Percentiles rank a stretch among this genome's conserved stretches.
These are phyloP conservation scores for Suillus decipiens DNA, from an alignment of 768 basidiomycete genomes.

Conservation along the genomic window DNA sequence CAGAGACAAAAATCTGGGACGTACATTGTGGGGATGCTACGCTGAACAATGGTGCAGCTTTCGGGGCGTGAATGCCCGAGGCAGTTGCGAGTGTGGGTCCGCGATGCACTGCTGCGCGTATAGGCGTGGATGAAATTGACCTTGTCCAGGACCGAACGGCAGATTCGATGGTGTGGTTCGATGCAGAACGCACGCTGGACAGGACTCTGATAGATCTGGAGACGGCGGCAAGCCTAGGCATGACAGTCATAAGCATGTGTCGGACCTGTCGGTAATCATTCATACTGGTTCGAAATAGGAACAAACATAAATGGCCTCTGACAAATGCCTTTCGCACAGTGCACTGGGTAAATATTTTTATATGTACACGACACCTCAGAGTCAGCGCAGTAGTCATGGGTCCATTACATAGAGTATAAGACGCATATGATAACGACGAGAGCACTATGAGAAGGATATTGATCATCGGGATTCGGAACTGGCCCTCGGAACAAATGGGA, in stretches of 20 bases:
- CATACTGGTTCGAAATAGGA: not conserved
- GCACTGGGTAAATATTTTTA: no score
- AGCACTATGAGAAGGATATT: no score
- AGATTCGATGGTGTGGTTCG: constrained; percentile 13
- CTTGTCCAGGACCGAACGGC: constrained; percentile 25
- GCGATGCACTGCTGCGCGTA: constrained; percentile 26
- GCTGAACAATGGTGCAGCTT: constrained; percentile 2
- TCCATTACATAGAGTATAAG: no score
- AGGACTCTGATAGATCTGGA: constrained; percentile 20
- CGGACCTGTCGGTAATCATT: no score
- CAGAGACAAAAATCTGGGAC: constrained; percentile 8
- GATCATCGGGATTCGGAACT: no score
- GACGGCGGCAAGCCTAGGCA: constrained; percentile 22
- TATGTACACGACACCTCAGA: no score
- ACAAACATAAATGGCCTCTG: no score
- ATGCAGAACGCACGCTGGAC: constrained; percentile 2
- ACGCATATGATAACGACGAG: no score
- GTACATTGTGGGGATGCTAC: constrained; percentile 37
- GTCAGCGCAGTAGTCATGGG: no score
- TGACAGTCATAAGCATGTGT: not conserved
- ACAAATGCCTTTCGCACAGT: no score
- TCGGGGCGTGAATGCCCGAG: constrained; percentile 27
- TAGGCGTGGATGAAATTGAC: constrained; percentile 24
- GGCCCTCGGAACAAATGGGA: no score
- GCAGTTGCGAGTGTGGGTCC: constrained; percentile 37